Evolutionary conservation across 139 green algal species (phyloP).

Genomic region (Raphidocelis subcapitata): DNA sequence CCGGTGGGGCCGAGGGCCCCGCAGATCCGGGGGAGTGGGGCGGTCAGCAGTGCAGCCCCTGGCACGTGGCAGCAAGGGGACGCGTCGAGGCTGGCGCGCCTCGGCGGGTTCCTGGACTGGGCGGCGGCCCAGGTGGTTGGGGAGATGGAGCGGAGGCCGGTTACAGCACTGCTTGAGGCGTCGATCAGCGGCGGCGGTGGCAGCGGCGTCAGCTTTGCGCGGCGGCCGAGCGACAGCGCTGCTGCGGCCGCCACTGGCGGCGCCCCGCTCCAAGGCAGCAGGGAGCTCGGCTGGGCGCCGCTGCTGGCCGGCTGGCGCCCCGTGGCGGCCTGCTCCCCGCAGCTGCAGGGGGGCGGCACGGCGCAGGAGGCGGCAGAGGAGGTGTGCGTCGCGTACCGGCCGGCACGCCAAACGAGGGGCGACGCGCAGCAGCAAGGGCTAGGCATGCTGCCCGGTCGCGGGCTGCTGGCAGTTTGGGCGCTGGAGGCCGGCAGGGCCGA

Average conservation of each 20-base stretch:
- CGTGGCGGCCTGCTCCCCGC: no score
- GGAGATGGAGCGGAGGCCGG: conserved; percentile 21
- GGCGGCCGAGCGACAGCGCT: not conserved
- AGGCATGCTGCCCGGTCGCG: no score
- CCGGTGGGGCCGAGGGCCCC: not conserved
- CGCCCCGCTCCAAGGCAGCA: not conserved
- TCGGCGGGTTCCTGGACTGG: conserved; percentile 44
- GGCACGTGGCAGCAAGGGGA: not conserved
- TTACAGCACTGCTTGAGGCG: not conserved
- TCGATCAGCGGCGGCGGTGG: not conserved
- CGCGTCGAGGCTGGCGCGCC: conserved; percentile 25
- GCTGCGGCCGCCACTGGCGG: not conserved
- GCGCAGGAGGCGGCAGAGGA: no score
- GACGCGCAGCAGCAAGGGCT: not conserved
- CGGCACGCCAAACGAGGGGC: not conserved
- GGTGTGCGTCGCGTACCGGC: no score
- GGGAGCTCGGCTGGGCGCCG: not conserved
- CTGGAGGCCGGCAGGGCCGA: not conserved
- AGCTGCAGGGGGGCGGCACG: no score
- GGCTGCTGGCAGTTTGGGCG: not conserved
- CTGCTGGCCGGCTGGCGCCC: no score
- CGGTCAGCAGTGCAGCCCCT: not conserved
- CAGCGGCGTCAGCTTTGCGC: not conserved
- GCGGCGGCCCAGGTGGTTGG: conserved; percentile 42
- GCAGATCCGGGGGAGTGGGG: not conserved